Evolutionary conservation across 306 rosid genomes (phyloP).

Genomic region (Heteromeles arbutifolia): DNA sequence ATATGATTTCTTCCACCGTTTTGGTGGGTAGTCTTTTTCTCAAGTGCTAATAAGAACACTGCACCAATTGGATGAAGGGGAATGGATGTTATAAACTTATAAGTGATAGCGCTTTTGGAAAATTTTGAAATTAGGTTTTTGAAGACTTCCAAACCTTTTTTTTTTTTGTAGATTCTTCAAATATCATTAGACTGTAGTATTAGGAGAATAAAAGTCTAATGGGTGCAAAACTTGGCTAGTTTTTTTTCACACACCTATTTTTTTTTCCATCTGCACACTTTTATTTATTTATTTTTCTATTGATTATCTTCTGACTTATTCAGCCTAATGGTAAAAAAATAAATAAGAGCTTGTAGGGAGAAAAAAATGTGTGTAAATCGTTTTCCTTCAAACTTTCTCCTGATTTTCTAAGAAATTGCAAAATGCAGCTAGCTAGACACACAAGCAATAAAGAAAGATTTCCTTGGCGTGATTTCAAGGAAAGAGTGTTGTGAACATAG

Average conservation of each 20-base stretch:
- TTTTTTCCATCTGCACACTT: too few relatives aligned
- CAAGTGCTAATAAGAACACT: background rate
- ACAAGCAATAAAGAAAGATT: background rate
- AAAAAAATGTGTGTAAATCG: background rate
- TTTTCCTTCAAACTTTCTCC: background rate
- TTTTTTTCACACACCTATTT: background rate
- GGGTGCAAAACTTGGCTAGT: background rate
- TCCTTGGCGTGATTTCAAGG: background rate
- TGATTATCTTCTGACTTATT: background rate
- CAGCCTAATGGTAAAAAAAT: too few relatives aligned
- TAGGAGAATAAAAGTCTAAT: too few relatives aligned
- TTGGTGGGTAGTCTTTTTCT: constrained; percentile 10
- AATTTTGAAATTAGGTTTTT: background rate
- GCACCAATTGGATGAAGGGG: background rate
- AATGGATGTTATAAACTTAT: background rate
- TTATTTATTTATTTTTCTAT: too few relatives aligned
- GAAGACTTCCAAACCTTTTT: background rate
- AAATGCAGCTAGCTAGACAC: background rate
- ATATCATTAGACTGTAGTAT: too few relatives aligned
- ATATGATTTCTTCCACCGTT: background rate
- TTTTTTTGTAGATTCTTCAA: background rate
- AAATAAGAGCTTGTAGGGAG: too few relatives aligned
- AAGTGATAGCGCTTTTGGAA: background rate
- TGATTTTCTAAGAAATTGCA: too few relatives aligned
- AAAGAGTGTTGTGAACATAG: background rate